These are phyloP conservation scores for Exsudoporus frostii DNA, from an alignment of 768 basidiomycete species.

Conservation along the genomic window DNA sequence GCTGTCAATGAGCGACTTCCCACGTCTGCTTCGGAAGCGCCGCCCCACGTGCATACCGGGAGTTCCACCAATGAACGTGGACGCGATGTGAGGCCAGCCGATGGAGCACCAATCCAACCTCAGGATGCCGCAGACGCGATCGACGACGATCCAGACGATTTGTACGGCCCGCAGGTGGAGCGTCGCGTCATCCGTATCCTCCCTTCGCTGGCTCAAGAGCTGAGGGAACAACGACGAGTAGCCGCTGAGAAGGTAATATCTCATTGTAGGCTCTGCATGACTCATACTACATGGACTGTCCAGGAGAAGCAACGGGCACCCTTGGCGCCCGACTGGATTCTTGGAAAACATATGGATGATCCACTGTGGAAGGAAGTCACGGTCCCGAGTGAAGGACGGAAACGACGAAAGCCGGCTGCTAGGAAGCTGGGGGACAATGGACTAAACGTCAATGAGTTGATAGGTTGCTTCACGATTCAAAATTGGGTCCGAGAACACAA, in stretches of 20 bases:
- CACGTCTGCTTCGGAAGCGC: neutral
- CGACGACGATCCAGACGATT: constrained; percentile 25
- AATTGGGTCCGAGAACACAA: constrained; percentile 17
- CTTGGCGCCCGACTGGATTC: constrained; percentile 27
- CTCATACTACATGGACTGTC: neutral
- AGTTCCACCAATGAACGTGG: neutral
- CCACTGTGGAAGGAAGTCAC: constrained; percentile 13
- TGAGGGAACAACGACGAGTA: constrained; percentile 19
- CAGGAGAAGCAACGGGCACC: constrained; percentile 14
- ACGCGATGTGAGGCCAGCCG: neutral
- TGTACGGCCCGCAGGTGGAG: constrained; percentile 28
- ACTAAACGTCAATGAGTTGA: constrained; percentile 12
- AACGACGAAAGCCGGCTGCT: constrained; percentile 12
- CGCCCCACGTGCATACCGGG: neutral
- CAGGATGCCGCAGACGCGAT: neutral
- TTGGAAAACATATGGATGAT: constrained; percentile 16
- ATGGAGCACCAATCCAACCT: neutral
- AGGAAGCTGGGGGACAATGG: constrained; percentile 13
- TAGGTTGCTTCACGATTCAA: constrained; percentile 16
- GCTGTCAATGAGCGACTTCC: neutral
- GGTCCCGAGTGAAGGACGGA: constrained; percentile 4
- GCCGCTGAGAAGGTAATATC: constrained; percentile 15
- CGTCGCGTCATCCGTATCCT: constrained; percentile 26
- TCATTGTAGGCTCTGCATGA: neutral
- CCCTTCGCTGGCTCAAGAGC: constrained; percentile 24